Conservation (phyloP, 345 rosid genomes). For the Bruguiera sexangula region DNA sequence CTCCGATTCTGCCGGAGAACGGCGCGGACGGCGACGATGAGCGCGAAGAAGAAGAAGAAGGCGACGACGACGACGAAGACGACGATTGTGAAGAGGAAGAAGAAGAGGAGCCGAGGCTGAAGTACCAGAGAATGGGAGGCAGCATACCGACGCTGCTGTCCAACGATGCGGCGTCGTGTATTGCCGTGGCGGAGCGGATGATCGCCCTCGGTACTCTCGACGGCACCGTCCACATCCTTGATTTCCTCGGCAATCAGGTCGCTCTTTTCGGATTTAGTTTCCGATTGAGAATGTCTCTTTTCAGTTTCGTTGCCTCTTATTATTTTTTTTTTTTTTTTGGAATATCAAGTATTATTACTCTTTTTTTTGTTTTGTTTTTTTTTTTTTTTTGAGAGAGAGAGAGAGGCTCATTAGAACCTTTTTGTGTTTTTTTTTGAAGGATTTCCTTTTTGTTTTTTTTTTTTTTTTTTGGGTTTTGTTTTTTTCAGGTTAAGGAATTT, state of each 20-base stretch:
- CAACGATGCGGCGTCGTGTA: slow-evolving; percentile 86
- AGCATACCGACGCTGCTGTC: slow-evolving; percentile 82
- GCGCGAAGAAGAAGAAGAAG: slow-evolving; percentile 56
- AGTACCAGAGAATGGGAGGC: slow-evolving; percentile 97
- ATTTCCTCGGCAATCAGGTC: slow-evolving; percentile 95
- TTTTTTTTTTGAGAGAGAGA: too few species aligned
- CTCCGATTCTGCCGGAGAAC: slow-evolving; percentile 80
- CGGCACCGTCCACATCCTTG: slow-evolving; percentile 90
- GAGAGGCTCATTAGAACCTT: too few species aligned
- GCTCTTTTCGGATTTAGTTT: neutral
- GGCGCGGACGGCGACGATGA: slow-evolving; percentile 90
- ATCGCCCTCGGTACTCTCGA: slow-evolving; percentile 92
- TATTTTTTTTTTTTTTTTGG: too few species aligned
- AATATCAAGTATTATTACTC: too few species aligned
- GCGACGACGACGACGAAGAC: slow-evolving; percentile 13
- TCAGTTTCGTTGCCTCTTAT: neutral
- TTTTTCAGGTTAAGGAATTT: slow-evolving; percentile 73
- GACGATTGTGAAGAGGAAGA: slow-evolving; percentile 27
- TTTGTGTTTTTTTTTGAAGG: too few species aligned
- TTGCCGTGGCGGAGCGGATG: slow-evolving; percentile 94
- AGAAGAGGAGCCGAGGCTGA: slow-evolving; percentile 90
- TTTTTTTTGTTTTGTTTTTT: too few species aligned
- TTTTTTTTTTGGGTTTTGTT: too few species aligned
- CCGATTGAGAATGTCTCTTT: neutral
- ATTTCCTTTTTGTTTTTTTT: too few species aligned